Conservation (phyloP, 495 filamentous ascomycete species). For the Podospora fimiseda region DNA sequence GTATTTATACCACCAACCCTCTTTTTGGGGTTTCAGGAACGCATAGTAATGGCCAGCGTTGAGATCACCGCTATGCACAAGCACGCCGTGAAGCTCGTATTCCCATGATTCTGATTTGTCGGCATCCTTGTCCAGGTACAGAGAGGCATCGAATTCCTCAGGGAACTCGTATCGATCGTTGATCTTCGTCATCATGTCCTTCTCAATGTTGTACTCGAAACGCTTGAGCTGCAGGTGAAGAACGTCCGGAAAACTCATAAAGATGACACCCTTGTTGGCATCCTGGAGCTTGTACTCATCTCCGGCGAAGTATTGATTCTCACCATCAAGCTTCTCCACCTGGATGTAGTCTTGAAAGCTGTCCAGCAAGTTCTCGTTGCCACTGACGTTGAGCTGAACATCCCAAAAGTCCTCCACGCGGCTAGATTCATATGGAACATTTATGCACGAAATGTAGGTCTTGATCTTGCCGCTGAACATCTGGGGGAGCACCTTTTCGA, state of each 20-base stretch:
- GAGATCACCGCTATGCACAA: slow-evolving; percentile 93
- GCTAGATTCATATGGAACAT: slow-evolving; percentile 94
- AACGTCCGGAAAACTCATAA: slow-evolving; percentile 91
- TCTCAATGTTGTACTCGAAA: slow-evolving; percentile 94
- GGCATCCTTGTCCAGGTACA: slow-evolving; percentile 80
- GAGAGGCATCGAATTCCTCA: slow-evolving; percentile 81
- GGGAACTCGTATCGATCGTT: slow-evolving; percentile 98
- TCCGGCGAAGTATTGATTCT: slow-evolving; percentile 94
- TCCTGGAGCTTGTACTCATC: slow-evolving; percentile 89
- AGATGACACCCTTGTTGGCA: slow-evolving; percentile 95
- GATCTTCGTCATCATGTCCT: slow-evolving; percentile 97
- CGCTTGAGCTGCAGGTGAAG: slow-evolving; percentile 94
- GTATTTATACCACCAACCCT: slow-evolving; percentile 92
- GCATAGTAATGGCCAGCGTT: slow-evolving; percentile 99
- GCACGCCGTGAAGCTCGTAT: slow-evolving; percentile 89
- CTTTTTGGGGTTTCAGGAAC: slow-evolving; percentile 86
- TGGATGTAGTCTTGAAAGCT: slow-evolving; percentile 95
- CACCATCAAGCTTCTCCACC: slow-evolving; percentile 92
- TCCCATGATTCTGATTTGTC: slow-evolving; percentile 83
- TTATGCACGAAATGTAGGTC: slow-evolving; percentile 97
- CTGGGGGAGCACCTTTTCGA: slow-evolving; percentile 83
- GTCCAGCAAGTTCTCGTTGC: slow-evolving; percentile 85
- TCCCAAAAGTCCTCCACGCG: slow-evolving; percentile 98
- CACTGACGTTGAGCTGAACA: slow-evolving; percentile 92
- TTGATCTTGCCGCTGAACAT: slow-evolving; percentile 96